A percentile compares a stretch with the other conserved stretches of the same genome.
Evolutionary conservation across 495 filamentous ascomycete genomes (phyloP).

Genomic region (Penicillium parvum): DNA sequence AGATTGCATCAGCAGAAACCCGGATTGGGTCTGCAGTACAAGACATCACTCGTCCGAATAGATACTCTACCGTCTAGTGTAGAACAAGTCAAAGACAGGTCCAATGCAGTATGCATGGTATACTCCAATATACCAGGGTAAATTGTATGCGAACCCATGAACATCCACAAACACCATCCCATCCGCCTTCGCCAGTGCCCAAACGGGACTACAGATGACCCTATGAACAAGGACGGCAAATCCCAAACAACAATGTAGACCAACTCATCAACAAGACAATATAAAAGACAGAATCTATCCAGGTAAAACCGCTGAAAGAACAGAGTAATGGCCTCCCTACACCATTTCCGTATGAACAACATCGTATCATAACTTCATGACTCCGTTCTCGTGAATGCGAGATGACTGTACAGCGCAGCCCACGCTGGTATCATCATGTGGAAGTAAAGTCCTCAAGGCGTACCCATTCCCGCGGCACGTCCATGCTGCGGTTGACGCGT

Average conservation of each 20-base stretch:
- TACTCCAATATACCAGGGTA: too few relatives aligned
- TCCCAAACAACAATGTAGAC: not conserved
- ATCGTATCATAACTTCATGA: slow-evolving; percentile 34
- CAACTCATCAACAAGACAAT: not conserved
- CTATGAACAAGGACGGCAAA: slow-evolving; percentile 1
- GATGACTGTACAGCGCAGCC: slow-evolving; percentile 1
- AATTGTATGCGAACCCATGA: not conserved
- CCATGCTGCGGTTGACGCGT: slow-evolving; percentile 67
- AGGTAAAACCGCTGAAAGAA: not conserved
- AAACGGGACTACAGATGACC: not conserved
- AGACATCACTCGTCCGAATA: too few relatives aligned
- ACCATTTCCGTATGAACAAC: slow-evolving; percentile 17
- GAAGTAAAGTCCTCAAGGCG: slow-evolving; percentile 42
- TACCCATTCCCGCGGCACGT: slow-evolving; percentile 50
- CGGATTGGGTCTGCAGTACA: too few relatives aligned
- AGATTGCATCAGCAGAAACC: too few relatives aligned
- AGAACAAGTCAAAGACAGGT: too few relatives aligned
- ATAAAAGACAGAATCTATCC: slow-evolving; percentile 4
- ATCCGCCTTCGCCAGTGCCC: slow-evolving; percentile 6
- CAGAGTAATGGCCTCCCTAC: slow-evolving; percentile 5
- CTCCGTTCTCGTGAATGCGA: slow-evolving; percentile 17
- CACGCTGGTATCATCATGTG: slow-evolving; percentile 8
- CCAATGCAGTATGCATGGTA: too few relatives aligned
- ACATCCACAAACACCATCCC: slow-evolving; percentile 7
- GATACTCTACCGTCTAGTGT: too few relatives aligned